Evolutionary conservation across 164 flowering plant genomes (phyloP), one percentile per base, ranked within the genome.

Genomic region (Sextonia rubra): DNA sequence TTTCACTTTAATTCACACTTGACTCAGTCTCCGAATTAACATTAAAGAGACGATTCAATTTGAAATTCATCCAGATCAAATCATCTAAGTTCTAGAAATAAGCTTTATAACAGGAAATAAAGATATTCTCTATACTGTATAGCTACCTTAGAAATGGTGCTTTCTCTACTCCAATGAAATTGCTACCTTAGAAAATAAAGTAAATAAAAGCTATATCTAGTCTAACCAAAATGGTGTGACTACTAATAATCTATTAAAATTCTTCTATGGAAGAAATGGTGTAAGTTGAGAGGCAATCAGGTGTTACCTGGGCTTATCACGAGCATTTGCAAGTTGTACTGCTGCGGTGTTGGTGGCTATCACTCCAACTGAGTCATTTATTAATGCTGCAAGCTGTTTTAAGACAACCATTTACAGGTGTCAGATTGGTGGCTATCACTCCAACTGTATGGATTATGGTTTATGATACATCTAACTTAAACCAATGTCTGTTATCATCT

Each of bases 311-410:
- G 97, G 95, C 75, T 90, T 91, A 47, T 86, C 85, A 1, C 96
- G 91, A 3, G 98, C 94, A 79, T 82, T 79, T 8, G 98, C 96
- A 6, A 93, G 89, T 75, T 90, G 98, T 64, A 93, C 79, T 6
- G 98, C 98, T 18, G 91, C 96, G 44, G 98, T 91, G 78, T 93
- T 93, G 47, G 98, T 93, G 25, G 93, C 83, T 71, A 91, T 87
- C 4, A 93, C 93, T n/a, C 97, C 97, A 56, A 84, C 78, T 0
- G 98, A 91, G 64, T 91, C 97, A 77, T 90, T 91, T 63, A 93
- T 86, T 25, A 94, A 85, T 71, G 97, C 97, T 76, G 95, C 97
- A 32, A 93, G 75, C 97, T 91, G 82, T 71, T 76, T 12, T 60
- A 63, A 4, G 62, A 32, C 61, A 72, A 47, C 60, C 22, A n/a